A percentile compares a stretch with the other conserved stretches of the same genome.
Conservation (phyloP, 805 yeast genomes). For the Ogataea trehaloabstinens region DNA sequence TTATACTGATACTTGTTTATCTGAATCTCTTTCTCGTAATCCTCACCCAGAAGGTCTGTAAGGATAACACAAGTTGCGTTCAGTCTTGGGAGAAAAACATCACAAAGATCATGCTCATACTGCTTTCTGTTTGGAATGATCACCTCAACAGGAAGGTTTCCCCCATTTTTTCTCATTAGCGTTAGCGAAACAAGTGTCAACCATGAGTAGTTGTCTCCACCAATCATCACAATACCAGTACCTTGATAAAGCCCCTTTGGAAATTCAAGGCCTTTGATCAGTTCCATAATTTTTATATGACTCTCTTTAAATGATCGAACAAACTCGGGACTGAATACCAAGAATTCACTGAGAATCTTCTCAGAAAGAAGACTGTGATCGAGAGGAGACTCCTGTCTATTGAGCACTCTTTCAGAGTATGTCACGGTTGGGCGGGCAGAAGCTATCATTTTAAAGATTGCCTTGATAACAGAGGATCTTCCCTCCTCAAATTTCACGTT, state of each 20-base stretch:
- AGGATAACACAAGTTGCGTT: constrained; percentile 41
- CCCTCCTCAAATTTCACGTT: background rate
- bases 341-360: constrained; percentile 16
- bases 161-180: constrained; percentile 47
- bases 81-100: constrained; percentile 35
- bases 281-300: constrained; percentile 41
- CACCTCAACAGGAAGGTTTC: constrained; percentile 44
- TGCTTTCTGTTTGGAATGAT: constrained; percentile 37
- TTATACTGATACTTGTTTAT: constrained; percentile 35
- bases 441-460: constrained; percentile 20
- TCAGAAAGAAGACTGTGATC: constrained; percentile 14
- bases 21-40: constrained; percentile 21
- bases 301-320: constrained; percentile 40
- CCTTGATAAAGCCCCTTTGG: constrained; percentile 41
- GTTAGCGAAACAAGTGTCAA: constrained; percentile 46
- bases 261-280: constrained; percentile 35
- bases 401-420: constrained; percentile 11
- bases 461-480: constrained; percentile 10
- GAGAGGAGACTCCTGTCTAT: constrained; percentile 13
- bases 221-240: constrained; percentile 59
- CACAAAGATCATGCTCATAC: constrained; percentile 40
- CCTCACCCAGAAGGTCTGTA: constrained; percentile 37
- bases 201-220: constrained; percentile 57
- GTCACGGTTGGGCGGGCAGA: constrained; percentile 14
- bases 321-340: constrained; percentile 44